phyloP scores from a whole-genome alignment of 345 rosid genomes.

The Gossypium mustelinum region DNA sequence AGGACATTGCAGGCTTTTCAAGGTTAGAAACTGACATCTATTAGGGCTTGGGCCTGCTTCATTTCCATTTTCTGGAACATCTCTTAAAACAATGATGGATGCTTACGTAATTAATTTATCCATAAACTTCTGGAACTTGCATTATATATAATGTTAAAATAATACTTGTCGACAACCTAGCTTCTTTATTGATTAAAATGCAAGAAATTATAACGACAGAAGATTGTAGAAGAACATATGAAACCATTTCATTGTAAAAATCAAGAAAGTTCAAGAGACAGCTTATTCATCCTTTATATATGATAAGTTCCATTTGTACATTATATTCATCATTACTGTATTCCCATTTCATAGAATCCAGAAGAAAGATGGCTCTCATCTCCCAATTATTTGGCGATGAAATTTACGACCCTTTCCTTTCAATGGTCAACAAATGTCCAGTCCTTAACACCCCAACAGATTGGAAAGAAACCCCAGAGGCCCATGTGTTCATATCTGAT shows the following conservation, averaged over 20 bases:
- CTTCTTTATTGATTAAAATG: no score
- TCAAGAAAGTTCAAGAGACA: neutral
- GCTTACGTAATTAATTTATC: neutral
- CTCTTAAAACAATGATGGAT: neutral
- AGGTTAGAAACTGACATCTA: neutral
- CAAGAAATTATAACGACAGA: neutral
- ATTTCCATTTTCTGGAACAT: neutral
- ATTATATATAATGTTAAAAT: neutral
- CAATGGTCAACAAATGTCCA: slow-evolving; percentile 45
- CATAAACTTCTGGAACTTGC: neutral
- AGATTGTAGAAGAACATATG: neutral
- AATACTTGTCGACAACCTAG: no score
- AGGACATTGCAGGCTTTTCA: neutral
- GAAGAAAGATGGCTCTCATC: slow-evolving; percentile 26
- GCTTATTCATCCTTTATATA: slow-evolving; percentile 7
- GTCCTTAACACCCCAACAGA: slow-evolving; percentile 42
- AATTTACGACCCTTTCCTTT: slow-evolving; percentile 44
- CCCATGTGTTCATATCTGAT: slow-evolving; percentile 38
- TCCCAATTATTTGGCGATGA: slow-evolving; percentile 33
- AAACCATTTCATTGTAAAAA: neutral
- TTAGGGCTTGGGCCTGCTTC: neutral
- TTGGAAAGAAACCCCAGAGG: slow-evolving; percentile 48
- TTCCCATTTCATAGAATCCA: neutral
- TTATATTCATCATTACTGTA: neutral
- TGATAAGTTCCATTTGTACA: neutral